Base-by-base conservation (phyloP, 805 yeast genomes). In the Saccharomycopsis fodiens region DNA sequence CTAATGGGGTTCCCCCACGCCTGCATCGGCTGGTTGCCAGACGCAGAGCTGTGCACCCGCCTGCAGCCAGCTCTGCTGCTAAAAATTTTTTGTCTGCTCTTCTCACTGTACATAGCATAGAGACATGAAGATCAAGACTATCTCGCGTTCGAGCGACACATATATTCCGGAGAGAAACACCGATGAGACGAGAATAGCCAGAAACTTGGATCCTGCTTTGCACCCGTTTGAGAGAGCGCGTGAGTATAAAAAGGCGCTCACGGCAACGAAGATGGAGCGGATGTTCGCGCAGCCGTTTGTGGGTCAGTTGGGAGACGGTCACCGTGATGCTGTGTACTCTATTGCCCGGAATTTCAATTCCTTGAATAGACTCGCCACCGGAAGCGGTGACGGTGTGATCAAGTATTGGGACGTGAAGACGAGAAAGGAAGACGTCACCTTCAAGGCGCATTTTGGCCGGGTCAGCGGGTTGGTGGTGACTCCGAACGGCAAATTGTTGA, bases 201-300 rank as follows among this genome's bases (percentile, higher is more conserved):
- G 98, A 48, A 93, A 93, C 64, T 67, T 93, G 55, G 82, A 91
- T 59, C 96, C 98, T 1, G 93, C 91, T 19, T 69, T 93, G 40
- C 99, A 93, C 66, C 98, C 97, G 0, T 91, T 93, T 58, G 97
- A 93, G 65, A 73, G 97, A 55, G 97, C 97, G 4, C 74, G 98
- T 59, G 98, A 93, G 64, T 93, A 93, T 59, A 85, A 97, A 16
- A 77, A 89, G 54, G 97, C 97, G 0, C 66, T 93, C 44, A 91
- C 86, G 46, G 97, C 98, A 22, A 89, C 97, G 13, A 93, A 93
- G 61, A 63, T 93, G 66, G 97, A 91, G 60, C 74, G 97, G 54
- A 82, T 93, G 85, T 93, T 93, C 73, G 97, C 99, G 0, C 89
- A 89, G 59, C 99, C 99, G 2, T 93, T 93, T 63, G 72, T 94